phyloP scores from a whole-genome alignment of 768 basidiomycete species.

The Phaffia tasmanica region DNA sequence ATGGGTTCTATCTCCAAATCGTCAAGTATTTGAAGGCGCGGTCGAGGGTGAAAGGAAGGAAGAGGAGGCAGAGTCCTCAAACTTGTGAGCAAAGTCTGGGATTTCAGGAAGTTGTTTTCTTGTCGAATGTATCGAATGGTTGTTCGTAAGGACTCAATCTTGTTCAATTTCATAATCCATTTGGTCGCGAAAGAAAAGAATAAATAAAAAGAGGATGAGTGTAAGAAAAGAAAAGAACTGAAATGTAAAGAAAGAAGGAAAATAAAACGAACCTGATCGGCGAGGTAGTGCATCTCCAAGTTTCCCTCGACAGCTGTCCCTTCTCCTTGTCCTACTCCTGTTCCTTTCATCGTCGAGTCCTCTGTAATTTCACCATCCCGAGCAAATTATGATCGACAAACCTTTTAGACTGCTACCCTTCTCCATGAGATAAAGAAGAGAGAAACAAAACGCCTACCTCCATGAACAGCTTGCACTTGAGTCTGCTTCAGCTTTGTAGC shows the following conservation, averaged over 20 bases:
- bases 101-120: conserved; percentile 88
- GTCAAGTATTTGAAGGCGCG: no score
- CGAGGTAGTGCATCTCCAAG: conserved; percentile 71
- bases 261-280: conserved; percentile 59
- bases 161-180: not conserved
- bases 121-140: conserved; percentile 84
- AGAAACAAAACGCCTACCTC: not conserved
- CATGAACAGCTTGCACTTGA: conserved; percentile 12
- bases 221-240: not conserved
- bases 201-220: not conserved
- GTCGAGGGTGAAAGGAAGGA: conserved; percentile 41
- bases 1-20: no score
- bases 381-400: not conserved
- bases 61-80: conserved; percentile 63
- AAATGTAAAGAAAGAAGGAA: not conserved
- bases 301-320: conserved; percentile 55
- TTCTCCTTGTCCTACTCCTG: not conserved
- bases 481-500: conserved; percentile 67
- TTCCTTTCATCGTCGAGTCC: no score
- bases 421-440: not conserved
- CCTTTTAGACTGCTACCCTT: not conserved
- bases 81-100: conserved; percentile 75
- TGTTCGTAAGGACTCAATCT: conserved; percentile 83
- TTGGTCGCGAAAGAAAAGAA: not conserved
- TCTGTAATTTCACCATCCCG: no score